Base-by-base conservation (phyloP, 441 rosid species). In the Isatis lusitanica region DNA sequence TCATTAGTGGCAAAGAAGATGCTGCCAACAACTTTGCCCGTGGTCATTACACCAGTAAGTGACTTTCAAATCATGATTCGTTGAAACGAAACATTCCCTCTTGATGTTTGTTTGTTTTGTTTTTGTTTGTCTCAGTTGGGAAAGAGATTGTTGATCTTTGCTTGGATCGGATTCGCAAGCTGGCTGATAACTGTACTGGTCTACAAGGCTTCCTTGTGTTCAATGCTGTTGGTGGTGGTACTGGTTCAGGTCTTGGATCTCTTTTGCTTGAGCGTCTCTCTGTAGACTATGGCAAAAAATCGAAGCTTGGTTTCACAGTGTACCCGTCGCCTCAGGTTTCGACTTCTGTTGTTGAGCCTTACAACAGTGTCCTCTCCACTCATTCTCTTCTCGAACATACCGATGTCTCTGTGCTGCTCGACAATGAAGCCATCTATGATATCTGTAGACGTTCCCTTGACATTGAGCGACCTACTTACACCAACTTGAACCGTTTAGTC, bases 401-500 rank as follows among this genome's bases (percentile, higher is more conserved):
- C 13, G 64, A 59, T 38, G 64, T 59, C 2, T 38, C 64, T 7
- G 42, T 59, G 31, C 26, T 59, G 31, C 64, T 59, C 64, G 64
- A 59, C 31, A 59, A 59, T 21, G 64, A 59, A 57, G 62, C 62
- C 4, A 57, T 57, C 43, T 57, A 57, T 3, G 62, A 57, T 18
- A 57, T 57, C 43, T 57, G 62, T 9, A 57, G 62, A 16, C 62
- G 62, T 16, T 57, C 43, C 28, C 26, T 57, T 2, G 39, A 35
- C 62, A 57, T 57, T 9, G 62, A 57, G 62, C 39, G 62, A 6
- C 62, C 62, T 16, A 57, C 62, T 3, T 80, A 80, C 76, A 80
- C 81, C 58, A 80, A 77, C 71, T 59, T 80, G 1, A 80, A 80
- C 66, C 69, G 83, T 7, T 62, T 80, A 1, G 78, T 80, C 24